phyloP scores from a whole-genome alignment of 306 rosid species.

The Corylus americana region DNA sequence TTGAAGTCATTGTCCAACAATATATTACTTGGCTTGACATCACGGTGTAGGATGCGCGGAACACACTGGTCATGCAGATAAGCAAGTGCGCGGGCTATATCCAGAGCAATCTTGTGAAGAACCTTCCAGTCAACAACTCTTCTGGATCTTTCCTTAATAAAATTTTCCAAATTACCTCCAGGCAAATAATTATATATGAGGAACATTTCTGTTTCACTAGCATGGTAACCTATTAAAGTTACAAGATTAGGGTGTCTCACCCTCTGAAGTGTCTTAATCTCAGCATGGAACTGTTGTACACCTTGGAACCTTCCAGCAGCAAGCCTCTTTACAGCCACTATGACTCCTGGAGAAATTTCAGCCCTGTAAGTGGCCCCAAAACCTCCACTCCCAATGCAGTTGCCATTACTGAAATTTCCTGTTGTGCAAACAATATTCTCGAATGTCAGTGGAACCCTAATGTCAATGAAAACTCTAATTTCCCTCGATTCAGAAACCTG shows the following conservation, averaged over 20 bases:
- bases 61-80: constrained; percentile 88
- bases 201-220: constrained; percentile 87
- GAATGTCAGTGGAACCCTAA: constrained; percentile 70
- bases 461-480: constrained; percentile 65
- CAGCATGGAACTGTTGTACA: constrained; percentile 80
- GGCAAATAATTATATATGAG: constrained; percentile 81
- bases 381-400: constrained; percentile 93
- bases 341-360: constrained; percentile 59
- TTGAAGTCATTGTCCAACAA: constrained; percentile 77
- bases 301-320: constrained; percentile 93
- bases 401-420: constrained; percentile 66
- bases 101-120: constrained; percentile 90
- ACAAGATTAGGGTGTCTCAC: constrained; percentile 82
- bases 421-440: constrained; percentile 83
- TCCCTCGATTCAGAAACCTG: constrained; percentile 70
- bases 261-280: constrained; percentile 84
- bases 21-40: constrained; percentile 92
- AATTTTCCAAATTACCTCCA: constrained; percentile 85
- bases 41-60: constrained; percentile 89
- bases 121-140: constrained; percentile 86
- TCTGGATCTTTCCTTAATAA: constrained; percentile 81
- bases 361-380: constrained; percentile 95
- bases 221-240: constrained; percentile 86
- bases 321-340: constrained; percentile 82
- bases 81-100: constrained; percentile 82